Base-by-base conservation (phyloP, 768 basidiomycete genomes). In the Clitopilus passeckerianus region DNA sequence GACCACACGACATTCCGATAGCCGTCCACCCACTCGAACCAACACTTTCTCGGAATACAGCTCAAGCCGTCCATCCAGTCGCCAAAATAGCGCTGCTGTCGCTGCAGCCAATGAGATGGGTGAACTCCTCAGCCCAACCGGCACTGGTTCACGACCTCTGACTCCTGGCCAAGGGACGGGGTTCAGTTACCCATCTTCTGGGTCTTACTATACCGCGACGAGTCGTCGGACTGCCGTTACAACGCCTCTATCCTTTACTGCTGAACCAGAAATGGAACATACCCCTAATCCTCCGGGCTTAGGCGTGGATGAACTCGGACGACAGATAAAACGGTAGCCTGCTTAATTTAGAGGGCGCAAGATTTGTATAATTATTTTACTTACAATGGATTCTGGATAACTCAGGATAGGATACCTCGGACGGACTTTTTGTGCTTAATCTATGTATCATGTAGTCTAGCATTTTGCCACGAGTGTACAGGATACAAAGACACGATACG, bases 1-100 rank as follows among this genome's bases (percentile, higher is more conserved):
- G 62, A 61, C 60, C 15, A 50, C 57, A 59, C 37, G 58, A 70
- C 60, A 59, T 61, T 65, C 59, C 61, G 57, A 56, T 1, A 77
- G 76, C 59, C 70, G 77, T 14, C 77, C 78, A 37, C 74, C 75
- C 4, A 80, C 80, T 34, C 67, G 76, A 50, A 72, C 73, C 35
- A 72, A 73, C 50, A 70, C 74, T 24, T 65, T 68, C 62, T 63
- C 64, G 55, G 73, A 71, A 8, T 60, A 68, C 53, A 66, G 65
- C 24, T 59, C 62, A 44, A 71, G 72, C 59, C 71, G 68, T 18
- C 69, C 72, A 20, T 70, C 74, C n/a, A 80, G 77, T 58, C 66
- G 77, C 35, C 62, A 70, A 14, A 74, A 72, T 57, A 78, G 75
- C 43, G 60, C 74, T 1, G 67, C 69, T 1, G 67, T 66, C 8